phyloP scores from a whole-genome alignment of 257 asterid genomes.

The Salvia rosmarinus region DNA sequence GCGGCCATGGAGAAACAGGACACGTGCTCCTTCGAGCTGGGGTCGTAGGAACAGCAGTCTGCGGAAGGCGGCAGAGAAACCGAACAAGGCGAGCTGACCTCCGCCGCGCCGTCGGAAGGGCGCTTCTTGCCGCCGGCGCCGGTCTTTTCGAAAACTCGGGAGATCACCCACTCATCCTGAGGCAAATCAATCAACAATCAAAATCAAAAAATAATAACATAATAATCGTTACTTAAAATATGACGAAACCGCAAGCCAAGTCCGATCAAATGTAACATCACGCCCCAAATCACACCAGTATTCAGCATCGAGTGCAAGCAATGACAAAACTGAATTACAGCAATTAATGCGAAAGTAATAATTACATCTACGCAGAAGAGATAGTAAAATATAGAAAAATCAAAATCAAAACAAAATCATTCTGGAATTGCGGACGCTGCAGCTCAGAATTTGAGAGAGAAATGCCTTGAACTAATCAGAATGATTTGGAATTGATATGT shows the following conservation, averaged over 20 bases:
- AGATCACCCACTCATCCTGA: conserved; percentile 95
- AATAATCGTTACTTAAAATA: not conserved
- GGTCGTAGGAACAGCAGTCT: conserved; percentile 44
- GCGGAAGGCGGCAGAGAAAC: conserved; percentile 60
- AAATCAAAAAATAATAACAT: not conserved
- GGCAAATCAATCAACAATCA: not conserved
- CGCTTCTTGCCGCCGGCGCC: conserved; percentile 48
- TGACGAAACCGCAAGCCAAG: not conserved
- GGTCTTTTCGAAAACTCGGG: conserved; percentile 72
- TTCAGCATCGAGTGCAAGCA: conserved; percentile 15
- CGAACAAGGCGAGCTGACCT: conserved; percentile 63
- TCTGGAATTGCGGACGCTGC: not conserved
- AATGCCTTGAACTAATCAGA: not conserved
- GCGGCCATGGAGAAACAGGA: conserved; percentile 95
- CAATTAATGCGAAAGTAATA: not conserved
- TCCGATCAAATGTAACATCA: conserved; percentile 33
- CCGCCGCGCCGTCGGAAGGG: conserved; percentile 31
- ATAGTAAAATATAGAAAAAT: not conserved
- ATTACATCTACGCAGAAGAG: not conserved
- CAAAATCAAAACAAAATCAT: not conserved
- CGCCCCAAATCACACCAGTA: not conserved
- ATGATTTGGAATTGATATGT: not conserved
- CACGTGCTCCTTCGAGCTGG: conserved; percentile 78
- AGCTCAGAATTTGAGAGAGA: not conserved
- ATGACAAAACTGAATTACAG: conserved; percentile 24